These are phyloP conservation scores for Pythium scleroteichum DNA, from an alignment of 352 stramenopile species.

Conservation along the genomic window DNA sequence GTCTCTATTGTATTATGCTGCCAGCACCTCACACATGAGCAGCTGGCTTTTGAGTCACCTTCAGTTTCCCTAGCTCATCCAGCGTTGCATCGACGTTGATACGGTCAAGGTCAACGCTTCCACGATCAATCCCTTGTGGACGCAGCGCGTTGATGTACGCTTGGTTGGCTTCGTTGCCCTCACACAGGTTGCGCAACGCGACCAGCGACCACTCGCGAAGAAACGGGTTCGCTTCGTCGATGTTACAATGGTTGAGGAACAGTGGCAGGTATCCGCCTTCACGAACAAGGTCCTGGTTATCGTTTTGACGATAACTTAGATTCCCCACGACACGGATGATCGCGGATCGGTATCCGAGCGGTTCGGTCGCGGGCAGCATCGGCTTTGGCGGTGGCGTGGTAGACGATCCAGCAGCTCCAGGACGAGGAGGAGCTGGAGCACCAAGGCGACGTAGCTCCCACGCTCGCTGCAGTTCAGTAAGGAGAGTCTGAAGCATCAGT, in stretches of 20 bases:
- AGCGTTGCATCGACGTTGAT: constrained; percentile 34
- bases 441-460: constrained; percentile 51
- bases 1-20: neutral
- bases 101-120: constrained; percentile 32
- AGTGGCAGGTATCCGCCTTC: constrained; percentile 70
- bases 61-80: constrained; percentile 31
- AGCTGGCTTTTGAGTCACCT: constrained; percentile 16
- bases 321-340: constrained; percentile 86
- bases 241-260: constrained; percentile 90
- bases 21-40: neutral
- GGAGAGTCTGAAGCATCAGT: constrained; percentile 30
- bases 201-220: constrained; percentile 90
- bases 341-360: constrained; percentile 69
- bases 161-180: constrained; percentile 80
- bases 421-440: constrained; percentile 18
- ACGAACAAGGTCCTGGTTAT: constrained; percentile 79
- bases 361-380: constrained; percentile 30
- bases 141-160: constrained; percentile 62
- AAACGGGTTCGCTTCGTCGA: constrained; percentile 86
- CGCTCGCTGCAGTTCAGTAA: constrained; percentile 60
- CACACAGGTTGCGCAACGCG: constrained; percentile 86
- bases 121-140: constrained; percentile 51
- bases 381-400: neutral
- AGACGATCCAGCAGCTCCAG: neutral
- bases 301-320: constrained; percentile 65